Evolutionary conservation across 768 basidiomycete species (phyloP).

Genomic region (Leccinum truebloodii): DNA sequence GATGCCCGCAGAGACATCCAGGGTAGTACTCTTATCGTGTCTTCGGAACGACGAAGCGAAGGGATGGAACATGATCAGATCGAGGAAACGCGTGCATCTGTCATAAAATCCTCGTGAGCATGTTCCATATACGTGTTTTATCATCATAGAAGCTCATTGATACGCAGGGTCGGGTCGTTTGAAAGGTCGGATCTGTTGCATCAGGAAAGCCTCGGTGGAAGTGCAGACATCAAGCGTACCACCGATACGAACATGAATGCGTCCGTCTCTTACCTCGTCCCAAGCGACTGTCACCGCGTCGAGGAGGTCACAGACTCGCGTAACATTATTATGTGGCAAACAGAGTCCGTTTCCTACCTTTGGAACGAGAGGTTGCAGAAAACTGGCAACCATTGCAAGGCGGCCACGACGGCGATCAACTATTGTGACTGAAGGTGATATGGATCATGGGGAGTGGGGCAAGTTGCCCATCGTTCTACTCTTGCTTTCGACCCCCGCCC

Average conservation of each 20-base stretch:
- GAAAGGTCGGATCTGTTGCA: not conserved
- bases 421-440: not conserved
- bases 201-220: not conserved
- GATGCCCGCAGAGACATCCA: not conserved
- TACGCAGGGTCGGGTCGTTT: slow-evolving; percentile 3
- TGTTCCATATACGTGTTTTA: not conserved
- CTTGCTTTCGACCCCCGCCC: not conserved
- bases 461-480: not conserved
- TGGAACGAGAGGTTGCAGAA: not conserved
- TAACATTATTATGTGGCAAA: not conserved
- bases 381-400: not conserved
- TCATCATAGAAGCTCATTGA: not conserved
- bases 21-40: not conserved
- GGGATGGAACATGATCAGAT: not conserved
- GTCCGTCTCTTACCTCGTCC: not conserved
- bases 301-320: not conserved
- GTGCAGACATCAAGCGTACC: not conserved
- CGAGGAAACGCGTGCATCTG: not conserved
- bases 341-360: too few relatives aligned
- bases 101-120: slow-evolving; percentile 5
- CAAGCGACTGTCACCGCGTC: not conserved
- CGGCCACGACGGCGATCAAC: not conserved
- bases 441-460: not conserved
- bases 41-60: not conserved
- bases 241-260: not conserved